Conservation (phyloP, 2,329 filamentous ascomycete species). For the Botrytis galanthina region DNA sequence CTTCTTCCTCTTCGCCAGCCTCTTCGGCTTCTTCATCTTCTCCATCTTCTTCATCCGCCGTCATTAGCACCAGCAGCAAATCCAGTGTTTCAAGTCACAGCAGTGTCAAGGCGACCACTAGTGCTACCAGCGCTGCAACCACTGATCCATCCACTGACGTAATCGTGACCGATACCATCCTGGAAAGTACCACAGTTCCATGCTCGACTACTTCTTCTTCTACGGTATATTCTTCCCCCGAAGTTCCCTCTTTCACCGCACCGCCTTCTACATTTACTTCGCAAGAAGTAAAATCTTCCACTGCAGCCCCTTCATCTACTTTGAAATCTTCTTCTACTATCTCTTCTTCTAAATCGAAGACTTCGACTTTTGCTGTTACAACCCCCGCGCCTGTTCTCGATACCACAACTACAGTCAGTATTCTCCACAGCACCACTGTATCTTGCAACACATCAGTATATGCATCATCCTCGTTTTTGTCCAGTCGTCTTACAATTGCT, state of each 20-base stretch:
- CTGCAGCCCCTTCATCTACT: not conserved
- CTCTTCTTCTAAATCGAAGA: not conserved
- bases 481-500: constrained; percentile 4
- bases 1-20: not conserved
- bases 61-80: not conserved
- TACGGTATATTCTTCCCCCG: not conserved
- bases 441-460: constrained; percentile 4
- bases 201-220: constrained; percentile 6
- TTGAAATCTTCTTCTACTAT: not conserved
- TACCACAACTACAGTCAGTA: not conserved
- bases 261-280: not conserved
- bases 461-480: not conserved
- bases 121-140: not conserved
- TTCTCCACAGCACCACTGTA: constrained; percentile 7
- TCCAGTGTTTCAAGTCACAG: not conserved
- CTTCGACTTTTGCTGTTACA: not conserved
- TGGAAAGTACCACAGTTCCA: not conserved
- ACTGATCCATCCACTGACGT: not conserved
- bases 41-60: not conserved
- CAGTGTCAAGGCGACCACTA: not conserved
- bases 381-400: constrained; percentile 1
- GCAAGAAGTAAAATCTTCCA: not conserved
- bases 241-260: not conserved
- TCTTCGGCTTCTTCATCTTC: not conserved
- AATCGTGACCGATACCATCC: not conserved